A percentile compares a stretch with the other conserved stretches of the same genome.
Evolutionary conservation across 176 grass and related monocot species (phyloP).

Genomic region (Juncus effusus): DNA sequence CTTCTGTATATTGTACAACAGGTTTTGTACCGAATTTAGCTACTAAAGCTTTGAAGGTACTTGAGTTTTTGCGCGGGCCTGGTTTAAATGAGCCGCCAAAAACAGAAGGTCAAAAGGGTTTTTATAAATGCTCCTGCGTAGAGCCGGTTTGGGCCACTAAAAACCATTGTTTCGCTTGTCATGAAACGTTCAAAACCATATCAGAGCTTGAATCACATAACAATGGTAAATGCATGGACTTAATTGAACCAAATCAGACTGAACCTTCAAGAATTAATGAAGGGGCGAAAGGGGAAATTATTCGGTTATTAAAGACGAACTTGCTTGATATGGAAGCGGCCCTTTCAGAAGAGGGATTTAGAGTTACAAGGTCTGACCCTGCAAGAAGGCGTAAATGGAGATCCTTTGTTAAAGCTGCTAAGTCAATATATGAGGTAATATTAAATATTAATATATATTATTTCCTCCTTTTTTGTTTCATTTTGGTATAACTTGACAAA

Average conservation of each 20-base stretch:
- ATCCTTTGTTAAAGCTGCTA: constrained; percentile 78
- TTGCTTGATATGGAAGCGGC: constrained; percentile 90
- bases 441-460: too few species aligned
- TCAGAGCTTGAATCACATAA: constrained; percentile 67
- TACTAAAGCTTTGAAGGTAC: constrained; percentile 55
- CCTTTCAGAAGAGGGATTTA: constrained; percentile 67
- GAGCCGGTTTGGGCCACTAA: constrained; percentile 79
- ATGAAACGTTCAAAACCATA: constrained; percentile 49
- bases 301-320: constrained; percentile 72
- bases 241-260: not conserved
- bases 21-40: constrained; percentile 36
- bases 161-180: constrained; percentile 75
- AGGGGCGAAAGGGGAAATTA: constrained; percentile 46
- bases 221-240: constrained; percentile 57
- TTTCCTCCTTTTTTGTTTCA: too few species aligned
- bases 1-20: constrained; percentile 24
- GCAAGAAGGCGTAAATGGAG: constrained; percentile 73
- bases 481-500: too few species aligned
- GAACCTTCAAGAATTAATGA: constrained; percentile 31
- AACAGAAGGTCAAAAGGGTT: constrained; percentile 49
- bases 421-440: constrained; percentile 81
- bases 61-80: constrained; percentile 66
- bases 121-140: constrained; percentile 72
- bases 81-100: constrained; percentile 52
- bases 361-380: constrained; percentile 49